Evolutionary conservation across 352 stramenopile genomes (phyloP).

Genomic region (Globisporangium lucens): DNA sequence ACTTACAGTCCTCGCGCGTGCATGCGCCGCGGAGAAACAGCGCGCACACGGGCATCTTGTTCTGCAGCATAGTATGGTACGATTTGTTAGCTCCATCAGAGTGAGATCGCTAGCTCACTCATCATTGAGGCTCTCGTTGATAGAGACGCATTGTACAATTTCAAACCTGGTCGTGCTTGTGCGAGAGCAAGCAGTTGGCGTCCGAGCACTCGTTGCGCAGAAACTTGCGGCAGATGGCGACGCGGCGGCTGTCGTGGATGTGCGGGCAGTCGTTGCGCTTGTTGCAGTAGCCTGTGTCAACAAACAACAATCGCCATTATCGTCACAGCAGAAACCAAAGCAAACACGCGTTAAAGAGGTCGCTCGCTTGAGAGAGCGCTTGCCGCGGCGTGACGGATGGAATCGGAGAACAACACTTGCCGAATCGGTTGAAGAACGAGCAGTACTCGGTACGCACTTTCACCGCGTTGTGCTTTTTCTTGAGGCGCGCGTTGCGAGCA

Average conservation of each 20-base stretch:
- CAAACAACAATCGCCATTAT: slow-evolving; percentile 5
- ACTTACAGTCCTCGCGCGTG: slow-evolving; percentile 71
- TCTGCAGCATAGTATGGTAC: slow-evolving; percentile 26
- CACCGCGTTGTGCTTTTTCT: slow-evolving; percentile 24
- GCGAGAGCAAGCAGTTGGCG: slow-evolving; percentile 59
- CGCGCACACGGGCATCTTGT: slow-evolving; percentile 80
- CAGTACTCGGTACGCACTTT: slow-evolving; percentile 71
- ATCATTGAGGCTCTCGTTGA: no score
- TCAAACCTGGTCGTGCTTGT: slow-evolving; percentile 72
- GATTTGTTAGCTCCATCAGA: neutral
- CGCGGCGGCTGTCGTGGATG: slow-evolving; percentile 81
- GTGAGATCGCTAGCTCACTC: neutral
- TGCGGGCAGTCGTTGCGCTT: slow-evolving; percentile 77
- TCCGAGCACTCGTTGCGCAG: slow-evolving; percentile 62
- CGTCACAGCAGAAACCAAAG: slow-evolving; percentile 6
- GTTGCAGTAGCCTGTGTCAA: slow-evolving; percentile 65
- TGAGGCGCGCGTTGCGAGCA: slow-evolving; percentile 37
- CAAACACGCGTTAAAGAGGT: neutral
- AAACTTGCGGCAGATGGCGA: slow-evolving; percentile 81
- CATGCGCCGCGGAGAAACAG: slow-evolving; percentile 75
- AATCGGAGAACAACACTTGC: slow-evolving; percentile 33
- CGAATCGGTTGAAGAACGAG: slow-evolving; percentile 80
- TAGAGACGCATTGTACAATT: neutral
- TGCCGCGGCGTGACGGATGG: neutral
- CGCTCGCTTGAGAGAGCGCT: neutral